A percentile compares a stretch with the other conserved stretches of the same genome.
Conservation (phyloP, 2,329 filamentous ascomycete species). For the Fusarium liriodendri region DNA sequence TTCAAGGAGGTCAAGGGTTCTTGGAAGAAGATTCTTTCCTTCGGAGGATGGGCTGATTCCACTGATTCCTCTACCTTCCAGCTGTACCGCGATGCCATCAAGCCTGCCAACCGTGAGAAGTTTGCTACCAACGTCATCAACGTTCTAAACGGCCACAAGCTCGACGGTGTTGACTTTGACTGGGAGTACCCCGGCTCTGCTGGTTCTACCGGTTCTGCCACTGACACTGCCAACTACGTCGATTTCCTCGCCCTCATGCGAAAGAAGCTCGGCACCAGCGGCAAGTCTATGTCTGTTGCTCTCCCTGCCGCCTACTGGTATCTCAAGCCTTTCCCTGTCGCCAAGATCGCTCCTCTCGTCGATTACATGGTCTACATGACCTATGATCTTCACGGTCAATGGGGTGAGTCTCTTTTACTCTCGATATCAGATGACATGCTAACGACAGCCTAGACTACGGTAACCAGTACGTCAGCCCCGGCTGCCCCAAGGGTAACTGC, state of each 20-base stretch:
- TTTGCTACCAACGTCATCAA: conserved; percentile 52
- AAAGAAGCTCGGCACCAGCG: conserved; percentile 42
- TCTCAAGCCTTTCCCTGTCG: conserved; percentile 50
- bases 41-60: conserved; percentile 51
- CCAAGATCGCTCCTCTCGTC: conserved; percentile 44
- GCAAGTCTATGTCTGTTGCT: conserved; percentile 50
- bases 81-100: conserved; percentile 46
- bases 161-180: conserved; percentile 59
- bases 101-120: conserved; percentile 49
- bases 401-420: conserved; percentile 31
- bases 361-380: conserved; percentile 54
- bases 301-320: conserved; percentile 55
- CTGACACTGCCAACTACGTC: conserved; percentile 49
- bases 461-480: conserved; percentile 39
- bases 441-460: conserved; percentile 33
- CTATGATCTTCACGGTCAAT: conserved; percentile 51
- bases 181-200: conserved; percentile 58
- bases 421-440: background rate
- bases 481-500: conserved; percentile 47
- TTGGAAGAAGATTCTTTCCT: conserved; percentile 49
- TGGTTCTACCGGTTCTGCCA: conserved; percentile 41
- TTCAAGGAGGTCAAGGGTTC: conserved; percentile 44
- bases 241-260: conserved; percentile 48
- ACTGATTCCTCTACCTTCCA: conserved; percentile 41
- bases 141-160: conserved; percentile 52